Base-by-base conservation (phyloP, 2,329 filamentous ascomycete species). In the Cytospora paraplurivora region DNA sequence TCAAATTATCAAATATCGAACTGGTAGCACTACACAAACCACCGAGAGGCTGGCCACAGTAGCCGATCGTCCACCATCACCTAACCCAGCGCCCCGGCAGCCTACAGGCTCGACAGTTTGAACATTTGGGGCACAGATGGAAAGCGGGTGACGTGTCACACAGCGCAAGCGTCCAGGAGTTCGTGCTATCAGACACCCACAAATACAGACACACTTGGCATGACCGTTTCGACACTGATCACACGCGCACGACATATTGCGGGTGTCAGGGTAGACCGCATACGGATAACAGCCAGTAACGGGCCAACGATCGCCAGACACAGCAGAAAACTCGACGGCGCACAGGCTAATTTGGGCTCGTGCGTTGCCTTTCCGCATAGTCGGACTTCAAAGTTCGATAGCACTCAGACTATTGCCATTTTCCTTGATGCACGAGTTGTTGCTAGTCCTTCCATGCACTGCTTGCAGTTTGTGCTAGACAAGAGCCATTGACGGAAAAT, bases 241-340 rank as follows among this genome's bases (percentile, higher is more conserved):
- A 27, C 7, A 32, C 32, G 34, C 32, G 34, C 34, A 34, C 44
- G 50, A n/a, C 50, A 60, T 19, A 15, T 47, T 32, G 38, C 38
- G 51, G 37, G 15, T 38, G 17, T 50, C 27, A 44, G 33, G 8
- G 27, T 21, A 52, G 19, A 49, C 15, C 19, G 32, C 32, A 37
- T 33, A 8, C 50, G 21, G 58, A 12, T 34, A 52, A 17, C 50
- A 33, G 47, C 50, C 58, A 60, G 52, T 49, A 17, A 19, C 12
- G 10, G 10, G 7, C 15, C 17, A 7, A 8, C 6, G 32, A 54
- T 19, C 13, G 33, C 37, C 13, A 7, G 37, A n/a, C 7, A 54
- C 38, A 19, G 38, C 13, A 54, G 53, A 35, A 60, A 47, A 27
- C 37, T 47, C 34, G n/a, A 17, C 12, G 34, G 49, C 27, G 27